Base-by-base conservation (phyloP, 1,284 basidiomycete genomes). In the Caloboletus firmus region DNA sequence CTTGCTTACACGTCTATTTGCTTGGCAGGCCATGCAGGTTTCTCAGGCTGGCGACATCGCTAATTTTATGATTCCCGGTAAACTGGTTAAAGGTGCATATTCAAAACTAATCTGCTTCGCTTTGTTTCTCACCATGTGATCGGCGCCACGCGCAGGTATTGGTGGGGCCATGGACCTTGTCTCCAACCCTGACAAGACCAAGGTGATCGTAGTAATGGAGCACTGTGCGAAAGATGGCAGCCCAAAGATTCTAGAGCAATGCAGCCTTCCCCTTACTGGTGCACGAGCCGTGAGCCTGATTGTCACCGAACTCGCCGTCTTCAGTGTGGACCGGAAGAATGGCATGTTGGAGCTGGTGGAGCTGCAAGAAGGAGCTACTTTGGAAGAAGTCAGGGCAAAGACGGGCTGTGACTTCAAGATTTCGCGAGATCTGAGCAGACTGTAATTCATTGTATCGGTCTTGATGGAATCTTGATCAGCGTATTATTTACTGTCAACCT, bases 21-120 rank as follows among this genome's bases (percentile, higher is more conserved):
- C 55, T 55, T 11, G 37, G 36, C 55, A 91, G 89, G 94, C 95
- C 3, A 93, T 98, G 86, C 89, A 98, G 79, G 95, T 98, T 47
- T 93, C 93, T 2, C 85, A 89, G 62, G 85, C 85, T 22, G 96
- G 95, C 55, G 95, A 98, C 69, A 89, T 98, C 57, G 95, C 96
- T 48, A 98, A 98, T 78, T 98, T 93, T 71, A 98, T 97, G 94
- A 93, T 98, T 62, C 95, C 95, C 15, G 92, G 93, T 31, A 94
- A 95, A 74, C 82, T 94, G 67, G 83, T 93, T 49, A 93, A 91
- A 79, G 89, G 91, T 80, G 59, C 35, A 71, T 44, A 47, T 31
- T 40, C 11, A 40, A 45, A 42, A 20, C 17, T n/a, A 9, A 20
- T 34, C 17, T 5, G 20, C 15, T 35, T 18, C 24, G 22, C 45